These are phyloP conservation scores for Candida adriatica DNA, from an alignment of 805 yeast species.

Conservation along the genomic window DNA sequence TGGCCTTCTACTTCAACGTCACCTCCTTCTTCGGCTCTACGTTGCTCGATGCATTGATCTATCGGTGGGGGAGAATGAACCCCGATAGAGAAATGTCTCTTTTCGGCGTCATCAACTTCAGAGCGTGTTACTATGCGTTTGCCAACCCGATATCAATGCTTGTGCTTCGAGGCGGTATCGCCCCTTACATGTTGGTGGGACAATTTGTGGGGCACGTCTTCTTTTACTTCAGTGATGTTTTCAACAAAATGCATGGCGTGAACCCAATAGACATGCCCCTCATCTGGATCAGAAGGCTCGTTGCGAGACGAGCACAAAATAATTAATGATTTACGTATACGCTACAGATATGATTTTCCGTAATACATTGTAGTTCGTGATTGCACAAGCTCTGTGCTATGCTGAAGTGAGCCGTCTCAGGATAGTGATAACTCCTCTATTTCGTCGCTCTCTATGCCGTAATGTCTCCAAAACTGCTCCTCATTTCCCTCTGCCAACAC, in stretches of 20 bases:
- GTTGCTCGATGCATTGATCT: constrained; percentile 11
- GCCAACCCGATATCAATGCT: constrained; percentile 1
- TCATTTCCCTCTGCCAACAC: constrained; percentile 6
- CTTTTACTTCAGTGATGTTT: constrained; percentile 18
- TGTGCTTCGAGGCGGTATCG: constrained; percentile 1
- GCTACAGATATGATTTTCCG: too few relatives aligned
- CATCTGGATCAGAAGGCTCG: too few relatives aligned
- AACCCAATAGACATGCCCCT: constrained; percentile 20
- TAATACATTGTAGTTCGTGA: too few relatives aligned
- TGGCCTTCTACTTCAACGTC: constrained; percentile 6
- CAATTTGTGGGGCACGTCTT: constrained; percentile 16
- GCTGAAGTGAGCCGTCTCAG: too few relatives aligned
- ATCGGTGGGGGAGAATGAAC: constrained; percentile 17
- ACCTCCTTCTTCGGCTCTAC: constrained; percentile 5
- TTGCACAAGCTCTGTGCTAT: too few relatives aligned
- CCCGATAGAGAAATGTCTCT: constrained; percentile 10
- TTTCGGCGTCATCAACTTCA: constrained; percentile 12
- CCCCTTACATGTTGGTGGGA: constrained; percentile 4
- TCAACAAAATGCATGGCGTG: constrained; percentile 14
- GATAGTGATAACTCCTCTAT: constrained; percentile 1
- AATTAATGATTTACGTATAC: too few relatives aligned
- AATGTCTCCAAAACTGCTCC: constrained; percentile 1
- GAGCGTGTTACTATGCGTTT: constrained; percentile 13
- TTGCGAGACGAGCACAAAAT: too few relatives aligned
- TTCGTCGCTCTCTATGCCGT: constrained; percentile 2